These are phyloP conservation scores for Cicer bijugum DNA, from an alignment of 306 rosid genomes.

Conservation along the genomic window DNA sequence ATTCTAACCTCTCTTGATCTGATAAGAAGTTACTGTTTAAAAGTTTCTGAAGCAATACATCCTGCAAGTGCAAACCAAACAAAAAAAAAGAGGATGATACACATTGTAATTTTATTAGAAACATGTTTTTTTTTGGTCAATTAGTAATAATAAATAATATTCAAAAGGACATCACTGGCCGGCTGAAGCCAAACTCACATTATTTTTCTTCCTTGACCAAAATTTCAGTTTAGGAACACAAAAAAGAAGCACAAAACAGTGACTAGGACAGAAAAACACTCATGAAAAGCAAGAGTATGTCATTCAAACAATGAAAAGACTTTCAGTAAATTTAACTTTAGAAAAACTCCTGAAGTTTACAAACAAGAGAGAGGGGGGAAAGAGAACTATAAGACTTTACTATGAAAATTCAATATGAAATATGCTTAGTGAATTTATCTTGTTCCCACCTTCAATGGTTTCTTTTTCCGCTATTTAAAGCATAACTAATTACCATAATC, in stretches of 20 bases:
- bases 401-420: slow-evolving; percentile 26
- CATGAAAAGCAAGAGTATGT: background rate
- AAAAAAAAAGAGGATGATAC: slow-evolving; percentile 21
- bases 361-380: background rate
- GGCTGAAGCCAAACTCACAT: slow-evolving; percentile 18
- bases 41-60: slow-evolving; percentile 86
- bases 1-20: slow-evolving; percentile 79
- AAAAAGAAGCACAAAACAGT: slow-evolving; percentile 8
- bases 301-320: slow-evolving; percentile 18
- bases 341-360: slow-evolving; percentile 3
- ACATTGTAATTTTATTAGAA: slow-evolving; percentile 31
- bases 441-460: slow-evolving; percentile 18
- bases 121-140: slow-evolving; percentile 26
- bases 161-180: slow-evolving; percentile 24
- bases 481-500: slow-evolving; percentile 6
- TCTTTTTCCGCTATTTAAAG: slow-evolving; percentile 31
- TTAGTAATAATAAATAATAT: slow-evolving; percentile 8
- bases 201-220: slow-evolving; percentile 11
- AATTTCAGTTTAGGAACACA: slow-evolving; percentile 9
- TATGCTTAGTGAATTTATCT: slow-evolving; percentile 16
- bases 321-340: slow-evolving; percentile 12
- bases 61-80: slow-evolving; percentile 49
- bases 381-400: background rate
- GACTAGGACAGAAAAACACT: background rate
- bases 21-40: slow-evolving; percentile 62